Evolutionary conservation across 2,329 filamentous ascomycete species (phyloP).

Genomic region (Colletotrichum coccodes): DNA sequence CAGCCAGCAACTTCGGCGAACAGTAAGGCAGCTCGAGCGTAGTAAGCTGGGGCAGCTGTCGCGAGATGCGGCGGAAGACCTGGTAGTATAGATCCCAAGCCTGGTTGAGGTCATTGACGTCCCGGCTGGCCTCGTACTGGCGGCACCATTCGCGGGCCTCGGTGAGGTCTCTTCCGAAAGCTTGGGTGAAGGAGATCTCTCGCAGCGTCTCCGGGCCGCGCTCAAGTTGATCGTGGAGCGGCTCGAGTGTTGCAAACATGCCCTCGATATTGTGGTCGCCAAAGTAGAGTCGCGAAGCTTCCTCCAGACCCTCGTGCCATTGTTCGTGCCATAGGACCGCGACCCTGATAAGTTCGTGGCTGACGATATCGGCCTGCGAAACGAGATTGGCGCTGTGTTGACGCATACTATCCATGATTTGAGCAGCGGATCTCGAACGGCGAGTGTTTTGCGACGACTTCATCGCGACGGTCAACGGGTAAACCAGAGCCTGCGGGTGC

Average conservation of each 20-base stretch:
- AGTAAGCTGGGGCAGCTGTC: constrained; percentile 92
- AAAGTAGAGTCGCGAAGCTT: constrained; percentile 96
- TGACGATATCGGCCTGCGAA: constrained; percentile 94
- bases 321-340: constrained; percentile 98
- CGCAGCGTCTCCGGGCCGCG: constrained; percentile 91
- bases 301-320: constrained; percentile 98
- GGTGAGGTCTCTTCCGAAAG: constrained; percentile 93
- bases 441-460: constrained; percentile 87
- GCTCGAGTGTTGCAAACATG: constrained; percentile 92
- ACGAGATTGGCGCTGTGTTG: constrained; percentile 93
- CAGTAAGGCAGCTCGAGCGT: constrained; percentile 96
- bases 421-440: constrained; percentile 85
- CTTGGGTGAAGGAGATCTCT: constrained; percentile 97
- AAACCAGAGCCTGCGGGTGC: constrained; percentile 96
- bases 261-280: constrained; percentile 97
- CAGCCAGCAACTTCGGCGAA: constrained; percentile 89
- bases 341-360: constrained; percentile 95
- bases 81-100: constrained; percentile 99
- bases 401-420: constrained; percentile 98
- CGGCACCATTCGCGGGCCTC: constrained; percentile 97
- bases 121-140: constrained; percentile 87
- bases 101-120: constrained; percentile 94
- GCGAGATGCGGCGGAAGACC: constrained; percentile 94
- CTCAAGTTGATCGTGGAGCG: constrained; percentile 91
- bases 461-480: constrained; percentile 96